phyloP scores from a whole-genome alignment of 305 asterid genomes.

The Fraxinus velutina region DNA sequence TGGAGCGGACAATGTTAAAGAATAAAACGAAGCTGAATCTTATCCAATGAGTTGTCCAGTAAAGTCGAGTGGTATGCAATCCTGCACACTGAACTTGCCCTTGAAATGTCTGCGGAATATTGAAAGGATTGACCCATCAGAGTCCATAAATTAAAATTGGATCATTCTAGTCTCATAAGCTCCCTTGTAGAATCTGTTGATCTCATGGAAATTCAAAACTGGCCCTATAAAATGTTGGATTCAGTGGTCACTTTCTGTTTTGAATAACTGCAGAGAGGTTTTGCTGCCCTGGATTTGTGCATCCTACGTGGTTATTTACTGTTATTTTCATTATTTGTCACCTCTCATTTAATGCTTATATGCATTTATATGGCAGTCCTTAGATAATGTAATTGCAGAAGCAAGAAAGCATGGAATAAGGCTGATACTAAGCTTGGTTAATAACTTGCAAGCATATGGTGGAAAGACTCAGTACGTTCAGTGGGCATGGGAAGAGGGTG shows the following conservation, averaged over 20 bases:
- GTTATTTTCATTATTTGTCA: slow-evolving; percentile 12
- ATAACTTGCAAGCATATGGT: slow-evolving; percentile 93
- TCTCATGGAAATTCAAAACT: background rate
- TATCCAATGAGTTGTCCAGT: background rate
- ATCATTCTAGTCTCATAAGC: background rate
- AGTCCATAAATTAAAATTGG: background rate
- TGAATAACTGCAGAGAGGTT: background rate
- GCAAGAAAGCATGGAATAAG: slow-evolving; percentile 67
- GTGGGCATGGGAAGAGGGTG: slow-evolving; percentile 99
- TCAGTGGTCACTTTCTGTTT: background rate
- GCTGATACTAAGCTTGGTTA: slow-evolving; percentile 76
- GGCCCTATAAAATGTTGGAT: slow-evolving; percentile 18
- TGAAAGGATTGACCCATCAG: background rate
- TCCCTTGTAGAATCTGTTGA: background rate
- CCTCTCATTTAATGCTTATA: background rate
- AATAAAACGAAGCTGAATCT: background rate
- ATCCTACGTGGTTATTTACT: background rate
- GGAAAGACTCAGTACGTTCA: slow-evolving; percentile 95
- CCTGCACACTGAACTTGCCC: background rate
- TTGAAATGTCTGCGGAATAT: background rate
- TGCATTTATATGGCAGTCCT: slow-evolving; percentile 49
- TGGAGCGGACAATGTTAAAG: background rate
- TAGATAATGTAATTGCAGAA: slow-evolving; percentile 94
- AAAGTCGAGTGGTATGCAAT: background rate
- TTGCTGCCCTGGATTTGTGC: slow-evolving; percentile 1